A percentile compares a stretch with the other conserved stretches of the same genome.
Conservation (phyloP, 1,139 yeast genomes). For the Suhomyces wounanorum region DNA sequence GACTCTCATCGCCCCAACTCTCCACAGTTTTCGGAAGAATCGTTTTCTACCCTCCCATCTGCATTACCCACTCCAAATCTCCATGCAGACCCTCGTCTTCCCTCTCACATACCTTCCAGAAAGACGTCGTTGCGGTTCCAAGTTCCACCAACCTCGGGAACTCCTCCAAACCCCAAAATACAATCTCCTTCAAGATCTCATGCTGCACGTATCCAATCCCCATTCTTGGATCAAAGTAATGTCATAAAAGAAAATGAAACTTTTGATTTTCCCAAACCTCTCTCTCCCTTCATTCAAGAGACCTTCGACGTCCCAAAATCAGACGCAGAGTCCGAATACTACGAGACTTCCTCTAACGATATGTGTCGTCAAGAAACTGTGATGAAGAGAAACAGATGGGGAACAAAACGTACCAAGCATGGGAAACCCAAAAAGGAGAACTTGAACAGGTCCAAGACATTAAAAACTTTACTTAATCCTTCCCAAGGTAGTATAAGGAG, state of each 20-base stretch:
- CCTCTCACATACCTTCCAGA: slow-evolving; percentile 7
- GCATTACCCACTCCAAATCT: slow-evolving; percentile 35
- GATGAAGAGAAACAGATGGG: slow-evolving; percentile 85
- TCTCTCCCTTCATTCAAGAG: slow-evolving; percentile 22
- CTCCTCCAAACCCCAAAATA: slow-evolving; percentile 3
- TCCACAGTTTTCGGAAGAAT: slow-evolving; percentile 6
- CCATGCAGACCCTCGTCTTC: slow-evolving; percentile 16
- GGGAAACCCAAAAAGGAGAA: slow-evolving; percentile 61
- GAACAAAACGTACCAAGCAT: slow-evolving; percentile 76
- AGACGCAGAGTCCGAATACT: slow-evolving; percentile 12
- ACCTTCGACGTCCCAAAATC: slow-evolving; percentile 14
- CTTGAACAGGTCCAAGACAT: slow-evolving; percentile 49
- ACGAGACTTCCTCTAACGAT: slow-evolving; percentile 5
- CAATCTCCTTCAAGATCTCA: slow-evolving; percentile 4
- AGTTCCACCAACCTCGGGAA: slow-evolving; percentile 7
- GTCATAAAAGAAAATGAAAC: slow-evolving; percentile 26
- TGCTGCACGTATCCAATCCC: slow-evolving; percentile 19
- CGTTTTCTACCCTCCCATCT: slow-evolving; percentile 9
- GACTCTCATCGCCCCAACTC: slow-evolving; percentile 4
- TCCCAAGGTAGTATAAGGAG: slow-evolving; percentile 9
- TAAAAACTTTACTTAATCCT: slow-evolving; percentile 34
- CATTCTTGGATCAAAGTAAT: slow-evolving; percentile 28
- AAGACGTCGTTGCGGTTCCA: slow-evolving; percentile 15
- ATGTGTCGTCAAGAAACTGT: slow-evolving; percentile 22
- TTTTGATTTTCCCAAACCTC: slow-evolving; percentile 22